phyloP scores from a whole-genome alignment of 2,329 filamentous ascomycete species.

The Fusarium coffeatum region DNA sequence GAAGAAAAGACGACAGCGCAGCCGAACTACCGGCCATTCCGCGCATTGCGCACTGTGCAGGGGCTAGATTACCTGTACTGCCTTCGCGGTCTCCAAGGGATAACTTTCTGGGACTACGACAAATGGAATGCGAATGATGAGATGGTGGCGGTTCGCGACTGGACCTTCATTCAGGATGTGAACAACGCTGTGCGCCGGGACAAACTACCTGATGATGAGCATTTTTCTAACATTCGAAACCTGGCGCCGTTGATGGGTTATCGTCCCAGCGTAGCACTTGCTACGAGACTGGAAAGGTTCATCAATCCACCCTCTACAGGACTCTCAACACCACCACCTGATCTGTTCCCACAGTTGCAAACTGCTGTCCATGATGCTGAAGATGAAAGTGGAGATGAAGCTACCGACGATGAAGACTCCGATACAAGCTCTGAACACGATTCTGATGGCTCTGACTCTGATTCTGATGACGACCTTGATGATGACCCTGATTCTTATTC shows the following conservation, averaged over 20 bases:
- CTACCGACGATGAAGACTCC: background rate
- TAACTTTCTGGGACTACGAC: slow-evolving; percentile 57
- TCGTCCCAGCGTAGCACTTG: slow-evolving; percentile 5
- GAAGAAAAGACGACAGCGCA: slow-evolving; percentile 50
- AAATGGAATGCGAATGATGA: slow-evolving; percentile 22
- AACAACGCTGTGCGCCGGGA: slow-evolving; percentile 37
- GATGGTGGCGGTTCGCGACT: slow-evolving; percentile 45
- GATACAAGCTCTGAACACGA: background rate
- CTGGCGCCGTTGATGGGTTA: slow-evolving; percentile 40
- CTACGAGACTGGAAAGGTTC: background rate
- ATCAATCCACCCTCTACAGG: background rate
- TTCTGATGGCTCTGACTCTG: background rate
- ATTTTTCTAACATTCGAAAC: slow-evolving; percentile 33
- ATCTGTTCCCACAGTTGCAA: slow-evolving; percentile 15
- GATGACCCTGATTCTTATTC: background rate
- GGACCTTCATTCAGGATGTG: slow-evolving; percentile 47
- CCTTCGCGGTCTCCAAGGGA: slow-evolving; percentile 57
- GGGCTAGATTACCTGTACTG: slow-evolving; percentile 58
- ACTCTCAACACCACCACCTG: slow-evolving; percentile 10
- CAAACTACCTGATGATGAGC: slow-evolving; percentile 23
- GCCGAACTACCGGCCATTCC: slow-evolving; percentile 53
- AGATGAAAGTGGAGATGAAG: background rate
- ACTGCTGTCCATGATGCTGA: background rate
- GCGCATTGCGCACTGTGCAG: slow-evolving; percentile 56
- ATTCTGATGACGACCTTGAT: background rate